phyloP scores from a whole-genome alignment of 306 rosid species.

The Alnus glutinosa region DNA sequence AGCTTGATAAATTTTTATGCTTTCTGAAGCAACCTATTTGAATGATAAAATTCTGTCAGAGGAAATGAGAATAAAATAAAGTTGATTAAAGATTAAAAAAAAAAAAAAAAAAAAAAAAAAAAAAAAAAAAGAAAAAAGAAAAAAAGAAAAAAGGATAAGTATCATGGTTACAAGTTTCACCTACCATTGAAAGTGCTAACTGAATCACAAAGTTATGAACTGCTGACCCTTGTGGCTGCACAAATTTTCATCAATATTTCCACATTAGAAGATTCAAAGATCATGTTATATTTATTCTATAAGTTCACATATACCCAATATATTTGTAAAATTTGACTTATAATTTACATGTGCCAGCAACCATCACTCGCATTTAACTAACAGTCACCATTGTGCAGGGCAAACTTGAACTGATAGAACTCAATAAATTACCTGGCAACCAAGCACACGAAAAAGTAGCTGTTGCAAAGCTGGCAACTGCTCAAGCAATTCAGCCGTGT shows the following conservation, averaged over 20 bases:
- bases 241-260: background rate
- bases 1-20: conserved; percentile 92
- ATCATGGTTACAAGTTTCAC: conserved; percentile 32
- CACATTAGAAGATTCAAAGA: conserved; percentile 22
- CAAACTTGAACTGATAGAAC: conserved; percentile 19
- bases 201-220: conserved; percentile 82
- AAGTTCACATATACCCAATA: background rate
- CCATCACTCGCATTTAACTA: conserved; percentile 2
- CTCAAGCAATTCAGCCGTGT: conserved; percentile 82
- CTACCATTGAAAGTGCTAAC: conserved; percentile 85
- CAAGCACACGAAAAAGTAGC: conserved; percentile 84
- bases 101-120: conserved; percentile 26
- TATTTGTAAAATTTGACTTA: conserved; percentile 10
- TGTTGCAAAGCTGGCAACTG: conserved; percentile 94
- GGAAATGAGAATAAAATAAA: background rate
- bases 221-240: conserved; percentile 98
- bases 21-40: conserved; percentile 86
- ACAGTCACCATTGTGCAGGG: background rate
- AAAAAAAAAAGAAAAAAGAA: conserved; percentile 24
- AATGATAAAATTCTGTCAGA: conserved; percentile 37
- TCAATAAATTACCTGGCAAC: conserved; percentile 72
- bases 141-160: conserved; percentile 20
- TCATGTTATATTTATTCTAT: background rate
- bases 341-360: conserved; percentile 14
- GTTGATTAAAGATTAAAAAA: conserved; percentile 19